Percentiles rank a stretch among this genome's conserved stretches.
phyloP scores from a whole-genome alignment of 2,329 filamentous ascomycete species.

The Acrodontium crateriforme region DNA sequence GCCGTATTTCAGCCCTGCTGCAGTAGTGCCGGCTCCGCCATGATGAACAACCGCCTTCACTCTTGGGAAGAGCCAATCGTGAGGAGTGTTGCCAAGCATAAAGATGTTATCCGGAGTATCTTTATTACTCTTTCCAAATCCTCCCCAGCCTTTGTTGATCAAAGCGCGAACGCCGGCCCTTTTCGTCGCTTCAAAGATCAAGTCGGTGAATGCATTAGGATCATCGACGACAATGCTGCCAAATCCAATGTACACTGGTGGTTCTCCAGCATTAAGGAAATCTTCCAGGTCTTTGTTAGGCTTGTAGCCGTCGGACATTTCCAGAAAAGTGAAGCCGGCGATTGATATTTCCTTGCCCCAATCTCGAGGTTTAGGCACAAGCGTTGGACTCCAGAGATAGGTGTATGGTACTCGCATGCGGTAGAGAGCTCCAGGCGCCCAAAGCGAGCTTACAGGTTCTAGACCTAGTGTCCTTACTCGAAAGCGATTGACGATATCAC shows the following conservation, averaged over 20 bases:
- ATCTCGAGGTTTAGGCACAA: constrained; percentile 32
- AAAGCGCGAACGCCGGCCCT: constrained; percentile 54
- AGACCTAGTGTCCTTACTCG: constrained; percentile 54
- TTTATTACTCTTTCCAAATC: constrained; percentile 44
- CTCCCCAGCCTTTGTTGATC: constrained; percentile 65
- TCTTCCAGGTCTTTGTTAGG: constrained; percentile 20
- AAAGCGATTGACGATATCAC: constrained; percentile 65
- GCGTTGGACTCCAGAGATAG: constrained; percentile 39
- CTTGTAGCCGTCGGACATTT: constrained; percentile 22
- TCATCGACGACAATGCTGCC: constrained; percentile 65
- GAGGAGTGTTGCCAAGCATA: constrained; percentile 60
- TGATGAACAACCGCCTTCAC: constrained; percentile 58
- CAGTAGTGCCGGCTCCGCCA: constrained; percentile 65
- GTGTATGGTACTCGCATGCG: constrained; percentile 62
- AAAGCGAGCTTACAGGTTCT: constrained; percentile 61
- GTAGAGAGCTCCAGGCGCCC: constrained; percentile 62
- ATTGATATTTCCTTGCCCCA: constrained; percentile 26
- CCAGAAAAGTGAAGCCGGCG: constrained; percentile 23
- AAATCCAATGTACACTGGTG: constrained; percentile 62
- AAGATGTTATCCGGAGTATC: constrained; percentile 52
- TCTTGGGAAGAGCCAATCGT: constrained; percentile 63
- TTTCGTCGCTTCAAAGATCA: constrained; percentile 57
- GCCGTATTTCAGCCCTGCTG: constrained; percentile 57
- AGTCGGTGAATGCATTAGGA: constrained; percentile 50
- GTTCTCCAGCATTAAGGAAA: constrained; percentile 44